Percentiles rank a stretch among this genome's conserved stretches.
phyloP scores from a whole-genome alignment of 192 early-diverging fungal species.

The Linnemannia zychae region DNA sequence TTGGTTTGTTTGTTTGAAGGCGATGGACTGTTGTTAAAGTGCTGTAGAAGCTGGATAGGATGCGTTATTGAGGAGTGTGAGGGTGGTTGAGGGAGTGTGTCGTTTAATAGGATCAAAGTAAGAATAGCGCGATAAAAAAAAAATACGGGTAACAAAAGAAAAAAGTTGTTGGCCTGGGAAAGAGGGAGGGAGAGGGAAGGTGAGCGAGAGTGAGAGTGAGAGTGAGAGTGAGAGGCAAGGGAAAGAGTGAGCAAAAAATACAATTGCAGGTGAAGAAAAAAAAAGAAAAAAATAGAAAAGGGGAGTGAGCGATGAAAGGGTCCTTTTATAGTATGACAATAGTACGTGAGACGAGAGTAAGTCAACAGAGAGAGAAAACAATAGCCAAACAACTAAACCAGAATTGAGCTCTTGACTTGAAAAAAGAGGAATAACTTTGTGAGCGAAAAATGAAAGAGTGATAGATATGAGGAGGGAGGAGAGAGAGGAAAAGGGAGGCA shows the following conservation, averaged over 20 bases:
- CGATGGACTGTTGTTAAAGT: background rate
- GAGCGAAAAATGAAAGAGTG: background rate
- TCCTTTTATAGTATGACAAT: background rate
- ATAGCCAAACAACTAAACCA: background rate
- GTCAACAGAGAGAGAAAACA: constrained; percentile 4
- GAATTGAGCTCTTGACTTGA: background rate
- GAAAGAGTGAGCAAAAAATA: background rate
- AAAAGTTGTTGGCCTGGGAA: background rate
- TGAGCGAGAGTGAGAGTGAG: background rate
- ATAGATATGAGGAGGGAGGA: background rate
- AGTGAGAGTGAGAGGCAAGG: background rate
- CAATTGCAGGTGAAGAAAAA: background rate
- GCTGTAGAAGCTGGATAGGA: background rate
- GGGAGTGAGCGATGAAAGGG: background rate
- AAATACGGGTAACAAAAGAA: background rate
- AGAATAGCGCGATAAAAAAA: background rate
- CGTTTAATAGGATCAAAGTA: background rate
- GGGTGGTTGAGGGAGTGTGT: background rate
- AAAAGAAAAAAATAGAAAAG: background rate
- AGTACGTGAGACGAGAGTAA: background rate
- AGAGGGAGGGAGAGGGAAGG: background rate
- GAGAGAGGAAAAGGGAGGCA: background rate
- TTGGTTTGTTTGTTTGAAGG: background rate
- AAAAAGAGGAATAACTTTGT: background rate
- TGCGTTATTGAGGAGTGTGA: background rate